Evolutionary conservation across 176 grass and related monocot genomes (phyloP), one percentile per base, ranked within the genome.

Genomic region (Saccharum officinarum): DNA sequence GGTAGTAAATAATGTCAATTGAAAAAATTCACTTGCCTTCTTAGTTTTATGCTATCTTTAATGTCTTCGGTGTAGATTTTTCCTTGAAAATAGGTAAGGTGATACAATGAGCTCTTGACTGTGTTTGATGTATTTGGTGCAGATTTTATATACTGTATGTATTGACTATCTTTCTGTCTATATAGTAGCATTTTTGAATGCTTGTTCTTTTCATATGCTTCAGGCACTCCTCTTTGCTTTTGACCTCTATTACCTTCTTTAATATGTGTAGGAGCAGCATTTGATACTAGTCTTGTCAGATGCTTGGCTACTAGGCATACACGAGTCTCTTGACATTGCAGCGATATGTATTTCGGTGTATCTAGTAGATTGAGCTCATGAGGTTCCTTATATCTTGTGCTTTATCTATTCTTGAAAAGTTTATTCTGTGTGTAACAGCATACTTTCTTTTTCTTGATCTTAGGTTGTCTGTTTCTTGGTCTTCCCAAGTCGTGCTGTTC

Each of bases 381-480:
- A 28, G 33, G 11, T 73, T 18, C 31, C 47, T 17, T 55, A 25
- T 45, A 3, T 34, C 42, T 64, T 73, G 10, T 3, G 39, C 16
- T 63, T 55, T 52, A 28, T 67, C 41, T 66, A 22, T 76, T 57
- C 7, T 47, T 78, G 30, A 50, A 63, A 76, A 12, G 9, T 69
- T 68, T 75, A 11, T 59, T 3, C 36, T 69, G 1, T 46, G 14
- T 47, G 23, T 13, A 12, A 63, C 22, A 10, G 8, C 20, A 25
- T 59, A 6, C 7, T 40, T 39, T 39, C 1, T 78, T 44, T 81
- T 33, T 81, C 34, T 22, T 74, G 10, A 74, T 90, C 61, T 64
- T 75, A 95, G 93, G 85, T 66, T 85, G 81, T 62, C 2, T 84
- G 54, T 76, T 73, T 52, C 54, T 69, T 73, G 30, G 69, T 73